phyloP scores from a whole-genome alignment of 495 filamentous ascomycete genomes.

The Rostrohypoxylon terebratum region DNA sequence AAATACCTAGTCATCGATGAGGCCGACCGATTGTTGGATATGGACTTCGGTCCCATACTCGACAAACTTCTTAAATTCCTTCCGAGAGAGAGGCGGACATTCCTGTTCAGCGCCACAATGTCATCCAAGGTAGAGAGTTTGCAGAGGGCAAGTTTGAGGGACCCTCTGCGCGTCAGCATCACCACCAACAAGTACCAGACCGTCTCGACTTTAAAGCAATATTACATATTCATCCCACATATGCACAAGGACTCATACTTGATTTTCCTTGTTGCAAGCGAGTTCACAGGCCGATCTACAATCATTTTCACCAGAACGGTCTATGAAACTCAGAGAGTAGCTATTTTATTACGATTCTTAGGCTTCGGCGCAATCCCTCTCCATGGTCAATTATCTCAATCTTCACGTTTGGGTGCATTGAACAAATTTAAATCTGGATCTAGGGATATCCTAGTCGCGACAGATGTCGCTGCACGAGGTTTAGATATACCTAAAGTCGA shows the following conservation, averaged over 20 bases:
- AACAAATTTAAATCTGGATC: slow-evolving; percentile 84
- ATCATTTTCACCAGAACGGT: slow-evolving; percentile 97
- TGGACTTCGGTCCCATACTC: slow-evolving; percentile 92
- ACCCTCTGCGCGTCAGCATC: slow-evolving; percentile 77
- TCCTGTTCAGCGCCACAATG: slow-evolving; percentile 95
- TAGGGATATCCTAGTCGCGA: slow-evolving; percentile 90
- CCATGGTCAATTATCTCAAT: slow-evolving; percentile 85
- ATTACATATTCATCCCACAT: slow-evolving; percentile 85
- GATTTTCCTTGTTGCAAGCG: slow-evolving; percentile 80
- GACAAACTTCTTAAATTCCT: slow-evolving; percentile 94
- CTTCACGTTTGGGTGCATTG: slow-evolving; percentile 82
- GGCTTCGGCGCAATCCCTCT: slow-evolving; percentile 87
- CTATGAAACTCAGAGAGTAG: slow-evolving; percentile 85
- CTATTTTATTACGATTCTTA: slow-evolving; percentile 81
- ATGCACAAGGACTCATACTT: slow-evolving; percentile 93
- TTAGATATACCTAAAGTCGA: slow-evolving; percentile 95
- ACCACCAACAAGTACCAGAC: slow-evolving; percentile 85
- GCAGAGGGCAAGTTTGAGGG: slow-evolving; percentile 85
- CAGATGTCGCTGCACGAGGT: slow-evolving; percentile 93
- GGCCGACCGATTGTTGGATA: slow-evolving; percentile 89
- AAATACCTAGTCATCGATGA: slow-evolving; percentile 96
- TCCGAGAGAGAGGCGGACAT: slow-evolving; percentile 82
- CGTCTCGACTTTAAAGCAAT: slow-evolving; percentile 84
- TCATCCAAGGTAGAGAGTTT: slow-evolving; percentile 90
- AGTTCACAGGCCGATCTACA: slow-evolving; percentile 81